Evolutionary conservation across 176 grass and related monocot genomes (phyloP).

Genomic region (Cenchrus fungigraminus): DNA sequence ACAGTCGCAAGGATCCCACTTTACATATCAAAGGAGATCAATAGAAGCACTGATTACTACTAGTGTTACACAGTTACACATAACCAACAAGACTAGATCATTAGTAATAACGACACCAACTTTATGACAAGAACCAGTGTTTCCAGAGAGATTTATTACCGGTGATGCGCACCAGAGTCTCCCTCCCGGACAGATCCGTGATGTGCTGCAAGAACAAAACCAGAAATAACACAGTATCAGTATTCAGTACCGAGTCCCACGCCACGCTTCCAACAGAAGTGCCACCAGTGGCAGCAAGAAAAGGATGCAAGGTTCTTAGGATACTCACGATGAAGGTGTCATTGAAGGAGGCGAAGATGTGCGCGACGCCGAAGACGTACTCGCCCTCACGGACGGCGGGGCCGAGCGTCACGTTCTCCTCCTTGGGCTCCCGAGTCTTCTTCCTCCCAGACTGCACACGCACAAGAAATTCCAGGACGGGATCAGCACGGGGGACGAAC

Average conservation of each 20-base stretch:
- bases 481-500: neutral
- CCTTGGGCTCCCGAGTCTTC: slow-evolving; percentile 68
- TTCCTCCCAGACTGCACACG: slow-evolving; percentile 58
- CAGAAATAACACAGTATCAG: neutral
- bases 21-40: neutral
- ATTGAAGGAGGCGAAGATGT: slow-evolving; percentile 75
- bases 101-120: neutral
- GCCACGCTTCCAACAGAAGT: neutral
- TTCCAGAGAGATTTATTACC: slow-evolving; percentile 28
- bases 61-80: neutral
- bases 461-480: neutral
- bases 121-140: neutral
- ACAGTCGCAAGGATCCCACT: too few relatives aligned
- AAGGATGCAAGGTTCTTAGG: neutral
- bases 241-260: neutral
- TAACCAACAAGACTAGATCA: neutral
- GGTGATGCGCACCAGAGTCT: slow-evolving; percentile 92
- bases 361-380: slow-evolving; percentile 68
- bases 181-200: slow-evolving; percentile 86
- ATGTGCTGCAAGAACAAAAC: slow-evolving; percentile 69
- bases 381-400: slow-evolving; percentile 70
- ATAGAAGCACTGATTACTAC: neutral
- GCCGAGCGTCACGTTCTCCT: slow-evolving; percentile 82
- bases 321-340: slow-evolving; percentile 81
- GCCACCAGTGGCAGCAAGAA: neutral